Percentiles rank a stretch among this genome's conserved stretches.
phyloP scores from a whole-genome alignment of 345 rosid genomes.

The Arabidopsis arenosa region DNA sequence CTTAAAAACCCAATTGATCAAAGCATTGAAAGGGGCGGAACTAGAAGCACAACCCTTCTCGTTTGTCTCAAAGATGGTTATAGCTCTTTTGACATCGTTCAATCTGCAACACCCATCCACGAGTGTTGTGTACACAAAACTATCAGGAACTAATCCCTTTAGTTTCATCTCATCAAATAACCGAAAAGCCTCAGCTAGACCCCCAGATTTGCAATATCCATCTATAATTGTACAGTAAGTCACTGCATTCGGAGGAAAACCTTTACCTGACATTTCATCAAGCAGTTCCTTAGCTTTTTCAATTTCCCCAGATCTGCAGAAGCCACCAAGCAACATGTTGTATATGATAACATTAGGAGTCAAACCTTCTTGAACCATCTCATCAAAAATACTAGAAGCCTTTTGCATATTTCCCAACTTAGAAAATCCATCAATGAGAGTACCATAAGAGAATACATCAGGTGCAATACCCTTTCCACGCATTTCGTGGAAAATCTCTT shows the following conservation, averaged over 20 bases:
- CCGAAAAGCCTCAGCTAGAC: constrained; percentile 60
- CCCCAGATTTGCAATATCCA: constrained; percentile 76
- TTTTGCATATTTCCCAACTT: constrained; percentile 55
- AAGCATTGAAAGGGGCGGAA: constrained; percentile 59
- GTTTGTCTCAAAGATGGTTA: constrained; percentile 55
- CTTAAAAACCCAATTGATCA: constrained; percentile 69
- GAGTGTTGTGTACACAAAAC: constrained; percentile 64
- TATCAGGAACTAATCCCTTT: constrained; percentile 65
- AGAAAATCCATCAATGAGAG: constrained; percentile 69
- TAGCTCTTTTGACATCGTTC: constrained; percentile 63
- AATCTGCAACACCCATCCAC: constrained; percentile 73
- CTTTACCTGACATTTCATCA: constrained; percentile 63
- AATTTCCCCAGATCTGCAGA: constrained; percentile 62
- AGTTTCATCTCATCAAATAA: constrained; percentile 66
- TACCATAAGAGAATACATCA: constrained; percentile 66
- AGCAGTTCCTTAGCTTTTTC: constrained; percentile 63
- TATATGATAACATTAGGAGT: constrained; percentile 66
- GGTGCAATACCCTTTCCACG: constrained; percentile 58
- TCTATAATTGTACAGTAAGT: constrained; percentile 75
- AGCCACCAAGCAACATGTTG: constrained; percentile 69
- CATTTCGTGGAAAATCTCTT: constrained; percentile 64
- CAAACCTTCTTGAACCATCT: constrained; percentile 62
- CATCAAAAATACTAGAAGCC: constrained; percentile 56
- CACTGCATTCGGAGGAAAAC: constrained; percentile 55
- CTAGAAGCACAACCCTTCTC: constrained; percentile 58